Base-by-base conservation (phyloP, 345 rosid genomes). In the Alliaria petiolata region DNA sequence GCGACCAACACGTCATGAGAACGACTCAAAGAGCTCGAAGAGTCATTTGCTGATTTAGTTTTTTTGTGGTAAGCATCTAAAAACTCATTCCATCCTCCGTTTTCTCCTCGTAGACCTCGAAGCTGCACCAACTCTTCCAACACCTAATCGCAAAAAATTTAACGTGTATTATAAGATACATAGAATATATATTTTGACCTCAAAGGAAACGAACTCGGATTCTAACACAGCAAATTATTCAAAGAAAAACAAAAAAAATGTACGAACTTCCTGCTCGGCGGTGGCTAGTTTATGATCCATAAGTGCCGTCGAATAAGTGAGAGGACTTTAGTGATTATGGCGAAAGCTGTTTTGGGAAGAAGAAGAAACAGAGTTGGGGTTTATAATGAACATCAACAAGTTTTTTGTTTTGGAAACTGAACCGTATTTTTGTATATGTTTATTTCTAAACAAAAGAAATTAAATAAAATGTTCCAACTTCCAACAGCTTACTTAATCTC, bases 21-120 rank as follows among this genome's bases (percentile, higher is more conserved):
- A 70, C 87, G 77, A 76, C 38, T 86, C 4, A n/a, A n/a, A n/a
- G n/a, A n/a, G n/a, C n/a, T n/a, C n/a, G 85, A 59, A 2, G 89
- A 85, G 62, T 88, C 89, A 67, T 81, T 81, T 43, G 81, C 52
- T 49, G 83, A 65, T 42, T 84, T 85, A 3, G 74, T 15, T 55
- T 72, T 80, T 50, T 39, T 70, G 62, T 87, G 89, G 19, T 81
- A 14, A 35, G 22, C 34, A 25, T 72, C 69, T 57, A 88, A 67
- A 65, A 90, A 88, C 4, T 86, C 86, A 73, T 85, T 86, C 93
- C 93, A 90, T 22, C 50, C 71, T 55, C 92, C 91, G 3, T 75
- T 42, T 3, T 52, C 30, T 8, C 93, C 91, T 42, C 69, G 47
- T 83, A 82, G 50, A 17, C 83, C 80, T 60, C 78, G 80, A 67